Percentiles rank a stretch among this genome's conserved stretches.
Evolutionary conservation across 805 yeast genomes (phyloP).

Genomic region (Saccharomycopsis javanensis): DNA sequence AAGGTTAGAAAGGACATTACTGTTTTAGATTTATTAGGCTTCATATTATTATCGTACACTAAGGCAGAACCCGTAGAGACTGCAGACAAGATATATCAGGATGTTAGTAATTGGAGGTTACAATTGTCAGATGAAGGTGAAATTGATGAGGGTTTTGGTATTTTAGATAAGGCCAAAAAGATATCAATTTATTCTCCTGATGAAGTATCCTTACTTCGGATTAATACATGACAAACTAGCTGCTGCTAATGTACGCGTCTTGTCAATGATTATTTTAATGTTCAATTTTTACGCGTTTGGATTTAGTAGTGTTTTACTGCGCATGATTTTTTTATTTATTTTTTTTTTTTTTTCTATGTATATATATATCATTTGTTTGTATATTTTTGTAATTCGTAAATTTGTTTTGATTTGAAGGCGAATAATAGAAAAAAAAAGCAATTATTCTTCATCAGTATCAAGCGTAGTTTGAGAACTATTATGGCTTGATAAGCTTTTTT

Average conservation of each 20-base stretch:
- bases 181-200: constrained; percentile 68
- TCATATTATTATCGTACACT: constrained; percentile 28
- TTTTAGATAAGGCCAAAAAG: constrained; percentile 58
- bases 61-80: constrained; percentile 10
- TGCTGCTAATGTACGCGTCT: too few species aligned
- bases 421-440: background rate
- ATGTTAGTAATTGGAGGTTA: constrained; percentile 66
- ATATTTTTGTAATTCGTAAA: background rate
- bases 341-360: background rate
- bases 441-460: too few species aligned
- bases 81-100: constrained; percentile 22
- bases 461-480: too few species aligned
- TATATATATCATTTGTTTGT: background rate
- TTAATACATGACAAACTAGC: constrained; percentile 21
- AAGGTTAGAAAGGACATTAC: constrained; percentile 29
- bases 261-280: too few species aligned
- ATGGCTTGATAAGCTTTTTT: too few species aligned
- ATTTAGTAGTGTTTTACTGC: too few species aligned
- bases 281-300: background rate
- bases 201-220: constrained; percentile 69
- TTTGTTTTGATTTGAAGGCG: constrained; percentile 1
- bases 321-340: background rate
- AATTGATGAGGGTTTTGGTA: constrained; percentile 82
- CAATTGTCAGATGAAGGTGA: constrained; percentile 89
- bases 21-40: constrained; percentile 51